phyloP scores from a whole-genome alignment of 306 rosid species.

The Dryas octopetala region DNA sequence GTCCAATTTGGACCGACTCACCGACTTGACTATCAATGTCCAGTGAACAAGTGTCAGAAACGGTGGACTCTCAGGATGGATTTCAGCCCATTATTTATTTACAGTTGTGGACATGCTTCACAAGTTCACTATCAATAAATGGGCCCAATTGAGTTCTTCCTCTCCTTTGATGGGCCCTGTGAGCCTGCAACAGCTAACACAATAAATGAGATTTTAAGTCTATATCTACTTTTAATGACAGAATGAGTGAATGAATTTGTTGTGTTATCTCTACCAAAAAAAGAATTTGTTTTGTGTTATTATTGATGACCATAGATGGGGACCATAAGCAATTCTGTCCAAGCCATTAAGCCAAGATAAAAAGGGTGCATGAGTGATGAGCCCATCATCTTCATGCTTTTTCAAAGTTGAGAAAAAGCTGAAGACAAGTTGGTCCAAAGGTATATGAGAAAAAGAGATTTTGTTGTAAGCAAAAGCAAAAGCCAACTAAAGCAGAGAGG shows the following conservation, averaged over 20 bases:
- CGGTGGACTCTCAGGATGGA: constrained; percentile 8
- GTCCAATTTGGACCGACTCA: not conserved
- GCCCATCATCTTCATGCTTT: constrained; percentile 36
- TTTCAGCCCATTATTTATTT: constrained; percentile 3
- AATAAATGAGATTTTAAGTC: not conserved
- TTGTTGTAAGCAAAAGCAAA: constrained; percentile 36
- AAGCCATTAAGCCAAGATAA: not conserved
- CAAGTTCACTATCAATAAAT: not conserved
- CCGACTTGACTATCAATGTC: not conserved
- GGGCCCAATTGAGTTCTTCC: not conserved
- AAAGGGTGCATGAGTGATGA: constrained; percentile 10
- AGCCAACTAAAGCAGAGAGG: constrained; percentile 30
- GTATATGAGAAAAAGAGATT: constrained; percentile 22
- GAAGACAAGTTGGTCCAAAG: constrained; percentile 44
- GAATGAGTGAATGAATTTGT: not conserved
- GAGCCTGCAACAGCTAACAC: not conserved
- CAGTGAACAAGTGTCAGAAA: not conserved
- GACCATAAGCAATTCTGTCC: not conserved
- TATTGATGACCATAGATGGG: constrained; percentile 24
- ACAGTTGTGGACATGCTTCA: not conserved
- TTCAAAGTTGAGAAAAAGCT: constrained; percentile 40
- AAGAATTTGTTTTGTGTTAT: not conserved
- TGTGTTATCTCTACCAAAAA: not conserved
- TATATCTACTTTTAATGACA: not conserved
- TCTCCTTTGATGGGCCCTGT: not conserved